Percentiles rank a stretch among this genome's conserved stretches.
Evolutionary conservation across 75 land plant species (phyloP).

Genomic region (Picea glauca): DNA sequence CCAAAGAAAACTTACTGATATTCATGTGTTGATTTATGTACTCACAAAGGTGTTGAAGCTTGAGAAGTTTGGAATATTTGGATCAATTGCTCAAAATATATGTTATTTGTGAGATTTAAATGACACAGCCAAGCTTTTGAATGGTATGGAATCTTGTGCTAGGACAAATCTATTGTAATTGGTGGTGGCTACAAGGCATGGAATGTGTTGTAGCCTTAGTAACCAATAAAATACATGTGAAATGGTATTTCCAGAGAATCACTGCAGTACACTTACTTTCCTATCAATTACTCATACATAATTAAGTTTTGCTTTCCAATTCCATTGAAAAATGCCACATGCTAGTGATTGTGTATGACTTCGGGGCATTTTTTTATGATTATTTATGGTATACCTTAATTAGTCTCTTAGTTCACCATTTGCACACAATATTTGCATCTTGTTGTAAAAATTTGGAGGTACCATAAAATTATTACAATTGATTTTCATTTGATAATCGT

Average conservation of each 20-base stretch:
- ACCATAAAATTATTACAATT: too few species aligned
- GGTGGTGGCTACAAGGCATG: slow-evolving; percentile 99
- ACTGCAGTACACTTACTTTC: slow-evolving; percentile 28
- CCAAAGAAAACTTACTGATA: background rate
- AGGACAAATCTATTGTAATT: slow-evolving; percentile 83
- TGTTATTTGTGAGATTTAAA: slow-evolving; percentile 77
- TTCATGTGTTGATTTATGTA: background rate
- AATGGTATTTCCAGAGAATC: slow-evolving; percentile 89
- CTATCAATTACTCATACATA: background rate
- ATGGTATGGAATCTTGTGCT: slow-evolving; percentile 47
- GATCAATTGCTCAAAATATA: slow-evolving; percentile 86
- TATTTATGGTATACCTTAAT: too few species aligned
- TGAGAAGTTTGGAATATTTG: slow-evolving; percentile 75
- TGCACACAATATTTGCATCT: too few species aligned
- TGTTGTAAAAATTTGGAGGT: too few species aligned
- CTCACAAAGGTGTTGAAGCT: slow-evolving; percentile 63
- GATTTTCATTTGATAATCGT: too few species aligned
- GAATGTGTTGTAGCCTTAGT: slow-evolving; percentile 90
- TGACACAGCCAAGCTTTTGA: slow-evolving; percentile 75
- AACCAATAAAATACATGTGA: slow-evolving; percentile 70
- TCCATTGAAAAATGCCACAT: too few species aligned
- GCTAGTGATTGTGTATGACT: too few species aligned
- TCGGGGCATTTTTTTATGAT: too few species aligned
- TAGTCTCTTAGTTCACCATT: too few species aligned
- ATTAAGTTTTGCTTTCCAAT: background rate